Percentiles rank a stretch among this genome's conserved stretches.
These are phyloP conservation scores for Hypoxylon intermedium DNA, from an alignment of 495 filamentous ascomycete species.

Conservation along the genomic window DNA sequence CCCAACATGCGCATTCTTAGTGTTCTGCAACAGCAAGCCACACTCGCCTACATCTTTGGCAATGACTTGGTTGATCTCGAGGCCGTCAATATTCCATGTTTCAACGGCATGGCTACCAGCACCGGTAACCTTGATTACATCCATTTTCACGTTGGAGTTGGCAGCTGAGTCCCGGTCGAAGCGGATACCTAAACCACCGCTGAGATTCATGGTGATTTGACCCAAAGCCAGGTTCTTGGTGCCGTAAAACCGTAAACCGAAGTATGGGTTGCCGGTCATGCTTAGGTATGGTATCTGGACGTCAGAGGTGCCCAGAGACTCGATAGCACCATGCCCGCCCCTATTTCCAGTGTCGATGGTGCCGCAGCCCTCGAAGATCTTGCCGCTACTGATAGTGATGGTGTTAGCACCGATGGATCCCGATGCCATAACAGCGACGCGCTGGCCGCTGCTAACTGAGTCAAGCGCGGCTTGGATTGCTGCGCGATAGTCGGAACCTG, in stretches of 20 bases:
- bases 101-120: conserved; percentile 55
- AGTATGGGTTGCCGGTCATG: conserved; percentile 57
- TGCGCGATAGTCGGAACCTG: conserved; percentile 52
- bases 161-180: conserved; percentile 54
- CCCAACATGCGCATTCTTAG: conserved; percentile 49
- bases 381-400: conserved; percentile 51
- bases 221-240: conserved; percentile 48
- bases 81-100: conserved; percentile 56
- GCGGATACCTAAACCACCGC: conserved; percentile 54
- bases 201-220: conserved; percentile 53
- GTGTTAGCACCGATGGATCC: conserved; percentile 64
- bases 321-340: conserved; percentile 52
- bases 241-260: conserved; percentile 55
- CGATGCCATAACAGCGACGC: conserved; percentile 67
- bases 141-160: conserved; percentile 54
- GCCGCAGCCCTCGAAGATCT: conserved; percentile 58
- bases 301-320: conserved; percentile 44
- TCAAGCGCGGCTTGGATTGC: conserved; percentile 56
- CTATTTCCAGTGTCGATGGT: conserved; percentile 53
- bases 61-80: conserved; percentile 50
- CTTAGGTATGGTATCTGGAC: conserved; percentile 54
- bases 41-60: conserved; percentile 55
- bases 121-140: conserved; percentile 50
- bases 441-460: conserved; percentile 58
- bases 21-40: conserved; percentile 52